Base-by-base conservation (phyloP, 208 protist genomes). In the Novymonas esmeraldas region DNA sequence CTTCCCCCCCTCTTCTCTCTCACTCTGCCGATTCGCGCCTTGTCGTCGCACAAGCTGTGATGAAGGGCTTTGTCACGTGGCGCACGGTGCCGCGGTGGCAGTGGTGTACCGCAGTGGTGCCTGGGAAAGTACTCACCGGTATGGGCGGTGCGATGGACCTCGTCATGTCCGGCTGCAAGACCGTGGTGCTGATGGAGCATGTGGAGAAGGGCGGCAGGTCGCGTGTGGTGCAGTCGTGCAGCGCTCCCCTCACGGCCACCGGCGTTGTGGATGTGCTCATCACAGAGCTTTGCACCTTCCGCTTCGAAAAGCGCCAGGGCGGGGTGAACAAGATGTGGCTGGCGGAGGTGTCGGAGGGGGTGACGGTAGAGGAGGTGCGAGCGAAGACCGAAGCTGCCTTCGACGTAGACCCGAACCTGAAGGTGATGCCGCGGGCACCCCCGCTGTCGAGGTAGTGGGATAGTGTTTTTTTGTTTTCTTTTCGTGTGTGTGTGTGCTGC, bases 141-240 rank as follows among this genome's bases (percentile, higher is more conserved):
- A 95, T 97, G 90, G 95, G 94, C 61, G 97, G 95, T 24, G 95
- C 90, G 14, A 97, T 97, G 89, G 92, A 98, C 49, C 70, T 98
- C 3, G 88, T 95, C 6, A 64, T 66, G 33, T 63, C 45, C 22
- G 84, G 79, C 11, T 92, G 82, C 16, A 60, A 78, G n/a, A 92
- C 97, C 0, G 79, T 98, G 0, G 92, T 98, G 22, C 95, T 94
- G 6, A 98, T 98, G 96, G 93, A 98, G 77, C 97, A 98, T 78
- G 87, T 46, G n/a, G 79, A 85, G 20, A 96, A 94, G 75, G 44
- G 62, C 14, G 95, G 94, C 5, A 49, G 54, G 26, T 69, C 68
- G 29, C 97, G 97, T 56, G 88, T 98, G 29, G 46, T 98, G 29
- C 38, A 92, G 20, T 11, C 39, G n/a, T 98, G 94, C 76, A 64